A percentile compares a stretch with the other conserved stretches of the same genome.
Conservation (phyloP, 2,329 filamentous ascomycete species). For the Cordyceps militaris region DNA sequence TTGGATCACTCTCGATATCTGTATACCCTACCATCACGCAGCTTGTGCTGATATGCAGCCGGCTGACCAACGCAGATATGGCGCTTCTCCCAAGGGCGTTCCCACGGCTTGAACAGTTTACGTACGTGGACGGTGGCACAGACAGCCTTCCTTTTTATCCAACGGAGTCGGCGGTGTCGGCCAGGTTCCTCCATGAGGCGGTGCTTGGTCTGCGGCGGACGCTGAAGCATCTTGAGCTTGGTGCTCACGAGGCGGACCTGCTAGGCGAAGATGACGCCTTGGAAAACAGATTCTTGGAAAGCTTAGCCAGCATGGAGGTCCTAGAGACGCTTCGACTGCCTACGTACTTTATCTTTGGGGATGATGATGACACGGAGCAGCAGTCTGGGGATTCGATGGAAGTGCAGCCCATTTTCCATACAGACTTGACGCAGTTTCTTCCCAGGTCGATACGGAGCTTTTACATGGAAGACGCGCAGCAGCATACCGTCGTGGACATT, state of each 20-base stretch:
- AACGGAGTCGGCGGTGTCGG: no score
- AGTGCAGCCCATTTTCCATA: not conserved
- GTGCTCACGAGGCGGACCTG: not conserved
- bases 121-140: not conserved
- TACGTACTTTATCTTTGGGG: not conserved
- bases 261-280: no score
- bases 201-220: not conserved
- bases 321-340: not conserved
- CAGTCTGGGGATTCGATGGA: no score
- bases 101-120: not conserved
- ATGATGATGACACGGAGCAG: not conserved
- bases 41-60: not conserved
- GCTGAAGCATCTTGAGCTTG: not conserved
- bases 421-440: not conserved
- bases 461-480: not conserved
- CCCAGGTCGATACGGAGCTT: not conserved
- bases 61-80: not conserved
- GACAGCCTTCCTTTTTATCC: not conserved
- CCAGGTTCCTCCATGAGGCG: not conserved
- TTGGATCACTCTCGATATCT: not conserved
- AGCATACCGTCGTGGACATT: not conserved
- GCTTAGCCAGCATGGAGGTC: not conserved
- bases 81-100: not conserved
- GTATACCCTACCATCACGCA: not conserved
- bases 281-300: not conserved